These are phyloP conservation scores for Nyctanthes arbortristis DNA, from an alignment of 257 asterid genomes.

Conservation along the genomic window DNA sequence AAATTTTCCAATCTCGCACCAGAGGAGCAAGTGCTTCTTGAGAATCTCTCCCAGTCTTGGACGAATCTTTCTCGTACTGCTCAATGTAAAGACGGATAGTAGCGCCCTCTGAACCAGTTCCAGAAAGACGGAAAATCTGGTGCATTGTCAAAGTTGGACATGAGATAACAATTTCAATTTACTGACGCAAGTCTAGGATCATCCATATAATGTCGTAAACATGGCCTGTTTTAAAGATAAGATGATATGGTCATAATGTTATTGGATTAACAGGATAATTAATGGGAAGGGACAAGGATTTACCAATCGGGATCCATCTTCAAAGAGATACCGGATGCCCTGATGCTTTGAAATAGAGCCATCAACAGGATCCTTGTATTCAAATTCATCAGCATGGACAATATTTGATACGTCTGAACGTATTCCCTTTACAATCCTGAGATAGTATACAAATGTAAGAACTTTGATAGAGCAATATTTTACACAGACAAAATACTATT, in stretches of 20 bases:
- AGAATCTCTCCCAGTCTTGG: constrained; percentile 83
- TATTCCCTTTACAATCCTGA: constrained; percentile 69
- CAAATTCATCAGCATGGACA: constrained; percentile 84
- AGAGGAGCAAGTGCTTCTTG: constrained; percentile 88
- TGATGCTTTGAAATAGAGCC: constrained; percentile 95
- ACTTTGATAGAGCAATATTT: background rate
- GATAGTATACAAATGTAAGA: constrained; percentile 18
- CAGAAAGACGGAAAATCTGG: constrained; percentile 98
- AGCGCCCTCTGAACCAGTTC: constrained; percentile 99
- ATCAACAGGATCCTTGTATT: constrained; percentile 96
- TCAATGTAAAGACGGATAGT: constrained; percentile 94
- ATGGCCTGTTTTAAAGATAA: background rate
- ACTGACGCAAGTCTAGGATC: background rate
- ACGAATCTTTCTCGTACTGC: constrained; percentile 85
- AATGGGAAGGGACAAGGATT: constrained; percentile 20
- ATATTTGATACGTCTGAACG: constrained; percentile 71
- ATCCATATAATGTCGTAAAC: background rate
- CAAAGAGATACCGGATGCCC: constrained; percentile 90
- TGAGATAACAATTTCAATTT: constrained; percentile 1
- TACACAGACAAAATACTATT: background rate
- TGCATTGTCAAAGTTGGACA: constrained; percentile 8
- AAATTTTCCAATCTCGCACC: constrained; percentile 34
- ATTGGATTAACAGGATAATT: constrained; percentile 12
- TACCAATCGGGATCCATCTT: constrained; percentile 98
- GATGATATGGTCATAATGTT: background rate